Evolutionary conservation across 352 stramenopile genomes (phyloP).

Genomic region (Saprolegnia diclina): DNA sequence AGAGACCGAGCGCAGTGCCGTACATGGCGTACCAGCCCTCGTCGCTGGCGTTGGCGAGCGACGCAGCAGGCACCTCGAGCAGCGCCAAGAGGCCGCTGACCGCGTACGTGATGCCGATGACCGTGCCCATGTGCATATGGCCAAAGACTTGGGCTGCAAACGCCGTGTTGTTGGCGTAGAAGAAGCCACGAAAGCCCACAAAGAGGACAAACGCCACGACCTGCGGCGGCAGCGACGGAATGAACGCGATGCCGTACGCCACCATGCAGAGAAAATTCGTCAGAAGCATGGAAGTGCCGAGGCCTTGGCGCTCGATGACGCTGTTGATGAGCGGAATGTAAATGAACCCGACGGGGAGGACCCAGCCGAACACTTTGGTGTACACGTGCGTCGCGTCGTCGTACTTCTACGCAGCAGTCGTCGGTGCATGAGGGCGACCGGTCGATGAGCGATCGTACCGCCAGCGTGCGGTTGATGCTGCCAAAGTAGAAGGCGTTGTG

Average conservation of each 20-base stretch:
- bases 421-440: too few relatives aligned
- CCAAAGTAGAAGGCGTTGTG: slow-evolving; percentile 15
- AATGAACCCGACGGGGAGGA: slow-evolving; percentile 18
- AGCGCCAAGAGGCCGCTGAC: slow-evolving; percentile 9
- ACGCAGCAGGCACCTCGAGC: slow-evolving; percentile 6
- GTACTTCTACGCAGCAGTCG: neutral
- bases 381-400: slow-evolving; percentile 20
- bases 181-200: slow-evolving; percentile 16
- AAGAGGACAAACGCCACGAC: slow-evolving; percentile 20
- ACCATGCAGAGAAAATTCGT: slow-evolving; percentile 5
- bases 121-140: slow-evolving; percentile 8
- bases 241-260: neutral
- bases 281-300: neutral
- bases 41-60: neutral
- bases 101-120: slow-evolving; percentile 18
- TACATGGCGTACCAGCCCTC: slow-evolving; percentile 1
- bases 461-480: slow-evolving; percentile 3
- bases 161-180: slow-evolving; percentile 20
- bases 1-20: neutral
- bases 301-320: neutral
- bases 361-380: slow-evolving; percentile 23
- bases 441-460: neutral
- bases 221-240: slow-evolving; percentile 20
- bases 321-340: slow-evolving; percentile 23
- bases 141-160: slow-evolving; percentile 23